Conservation (phyloP, 164 flowering plant species). For the Liriodendron chinense region DNA sequence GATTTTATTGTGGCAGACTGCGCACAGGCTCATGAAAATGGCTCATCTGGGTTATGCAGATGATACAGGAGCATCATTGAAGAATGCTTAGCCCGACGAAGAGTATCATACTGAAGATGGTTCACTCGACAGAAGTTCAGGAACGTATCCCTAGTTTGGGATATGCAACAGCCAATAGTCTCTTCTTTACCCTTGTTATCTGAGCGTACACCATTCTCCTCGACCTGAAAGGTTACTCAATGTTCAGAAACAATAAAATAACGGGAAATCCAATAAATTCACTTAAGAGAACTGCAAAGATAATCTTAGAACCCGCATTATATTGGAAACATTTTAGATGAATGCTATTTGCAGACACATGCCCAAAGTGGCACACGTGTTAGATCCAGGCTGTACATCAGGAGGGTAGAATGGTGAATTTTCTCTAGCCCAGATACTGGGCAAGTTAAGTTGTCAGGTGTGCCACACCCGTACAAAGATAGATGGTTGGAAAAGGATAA, state of each 20-base stretch:
- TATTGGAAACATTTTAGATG: too few relatives aligned
- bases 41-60: conserved; percentile 98
- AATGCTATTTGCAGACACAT: too few relatives aligned
- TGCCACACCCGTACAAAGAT: too few relatives aligned
- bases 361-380: too few relatives aligned
- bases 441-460: too few relatives aligned
- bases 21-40: conserved; percentile 94
- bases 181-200: conserved; percentile 95
- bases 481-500: too few relatives aligned
- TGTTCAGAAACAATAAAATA: neutral
- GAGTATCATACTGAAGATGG: conserved; percentile 97
- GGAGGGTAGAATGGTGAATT: too few relatives aligned
- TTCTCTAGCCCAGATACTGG: too few relatives aligned
- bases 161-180: conserved; percentile 93
- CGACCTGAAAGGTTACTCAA: conserved; percentile 43
- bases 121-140: conserved; percentile 97
- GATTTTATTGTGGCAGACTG: conserved; percentile 71
- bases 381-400: too few relatives aligned
- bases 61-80: conserved; percentile 99
- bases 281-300: too few relatives aligned
- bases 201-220: conserved; percentile 64
- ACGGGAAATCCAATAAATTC: too few relatives aligned
- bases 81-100: conserved; percentile 96
- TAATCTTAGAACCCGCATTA: too few relatives aligned
- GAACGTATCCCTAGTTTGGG: conserved; percentile 96